Evolutionary conservation across 352 stramenopile species (phyloP), one percentile per base, ranked within the genome.

Genomic region (Globisporangium recalcitrans): DNA sequence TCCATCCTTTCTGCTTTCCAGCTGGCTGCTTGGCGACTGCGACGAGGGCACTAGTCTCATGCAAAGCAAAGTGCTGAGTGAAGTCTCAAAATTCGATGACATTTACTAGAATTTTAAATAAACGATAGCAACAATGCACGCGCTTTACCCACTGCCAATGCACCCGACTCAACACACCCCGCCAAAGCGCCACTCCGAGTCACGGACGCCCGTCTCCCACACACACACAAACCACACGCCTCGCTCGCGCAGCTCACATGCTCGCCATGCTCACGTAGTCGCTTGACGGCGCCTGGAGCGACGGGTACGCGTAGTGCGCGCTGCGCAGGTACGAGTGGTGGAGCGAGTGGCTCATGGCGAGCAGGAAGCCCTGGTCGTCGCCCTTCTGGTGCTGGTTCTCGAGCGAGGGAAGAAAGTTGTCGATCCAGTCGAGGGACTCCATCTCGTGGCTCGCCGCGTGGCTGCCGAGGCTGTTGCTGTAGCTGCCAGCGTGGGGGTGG

Each of bases 371-470:
- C 16, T 31, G 27, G 51, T 56, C 51, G 7, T 56, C 49, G 27
- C 27, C 26, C 29, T 36, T 55, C 22, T 31, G 29, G 13, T 55
- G 26, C 14, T 61, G 62, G 46, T 70, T 64, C 6, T 82, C 73
- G 29, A 82, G 63, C 16, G 75, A 84, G n/a, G 78, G 79, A 31
- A 88, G 59, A 52, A 82, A 84, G 52, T 62, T 74, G 61, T 87
- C 79, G 58, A 88, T 82, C 79, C 79, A 87, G 52, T 88, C 79
- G 58, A 87, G 66, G n/a, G 78, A 85, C 27, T 88, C 79, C 53
- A 72, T 57, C 8, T 80, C 70, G 58, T 69, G 62, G 29, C 63
- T 7, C 24, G 49, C 29, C 55, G 38, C 19, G 56, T 59, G 51
- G 51, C 6, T 7, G n/a, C n/a, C 8, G 42, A 14, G 13, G 8